Percentiles rank a stretch among this genome's conserved stretches.
phyloP scores from a whole-genome alignment of 176 grass and related monocot species.

The Lolium rigidum region DNA sequence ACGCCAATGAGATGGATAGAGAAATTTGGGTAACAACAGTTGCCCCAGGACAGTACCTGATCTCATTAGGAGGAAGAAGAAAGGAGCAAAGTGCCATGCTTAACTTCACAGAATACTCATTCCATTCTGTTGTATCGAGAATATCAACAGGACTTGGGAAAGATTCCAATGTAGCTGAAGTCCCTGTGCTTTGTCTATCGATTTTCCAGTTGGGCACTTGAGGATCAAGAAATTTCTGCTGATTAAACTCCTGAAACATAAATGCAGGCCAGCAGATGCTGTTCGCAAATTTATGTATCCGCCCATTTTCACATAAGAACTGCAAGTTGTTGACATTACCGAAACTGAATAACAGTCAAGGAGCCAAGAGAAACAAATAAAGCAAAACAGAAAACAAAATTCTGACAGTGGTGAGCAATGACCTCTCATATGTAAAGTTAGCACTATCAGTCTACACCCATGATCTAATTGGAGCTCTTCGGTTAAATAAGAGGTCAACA shows the following conservation, averaged over 20 bases:
- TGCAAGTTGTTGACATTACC: conserved; percentile 94
- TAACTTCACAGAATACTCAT: conserved; percentile 75
- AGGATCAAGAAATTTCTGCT: conserved; percentile 48
- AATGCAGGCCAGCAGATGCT: conserved; percentile 95
- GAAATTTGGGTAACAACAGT: conserved; percentile 65
- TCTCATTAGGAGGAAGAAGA: conserved; percentile 80
- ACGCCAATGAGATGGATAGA: conserved; percentile 74
- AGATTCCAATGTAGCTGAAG: conserved; percentile 44
- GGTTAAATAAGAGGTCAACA: conserved; percentile 18
- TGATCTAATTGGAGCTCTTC: conserved; percentile 16
- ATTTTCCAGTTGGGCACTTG: conserved; percentile 31
- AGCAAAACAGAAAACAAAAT: conserved; percentile 15
- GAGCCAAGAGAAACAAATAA: conserved; percentile 46
- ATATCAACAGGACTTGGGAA: conserved; percentile 52
- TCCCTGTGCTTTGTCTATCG: conserved; percentile 34
- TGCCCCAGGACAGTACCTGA: conserved; percentile 56
- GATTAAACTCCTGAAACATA: conserved; percentile 82
- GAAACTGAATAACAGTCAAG: conserved; percentile 87
- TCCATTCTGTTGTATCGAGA: conserved; percentile 81
- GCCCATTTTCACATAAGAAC: conserved; percentile 96
- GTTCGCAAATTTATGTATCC: conserved; percentile 97
- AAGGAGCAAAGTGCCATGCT: conserved; percentile 91
- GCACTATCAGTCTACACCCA: background rate
- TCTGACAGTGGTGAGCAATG: conserved; percentile 10
- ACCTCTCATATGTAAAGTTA: conserved; percentile 9